Conservation (phyloP, 805 yeast species). For the Metschnikowia reukaufii region DNA sequence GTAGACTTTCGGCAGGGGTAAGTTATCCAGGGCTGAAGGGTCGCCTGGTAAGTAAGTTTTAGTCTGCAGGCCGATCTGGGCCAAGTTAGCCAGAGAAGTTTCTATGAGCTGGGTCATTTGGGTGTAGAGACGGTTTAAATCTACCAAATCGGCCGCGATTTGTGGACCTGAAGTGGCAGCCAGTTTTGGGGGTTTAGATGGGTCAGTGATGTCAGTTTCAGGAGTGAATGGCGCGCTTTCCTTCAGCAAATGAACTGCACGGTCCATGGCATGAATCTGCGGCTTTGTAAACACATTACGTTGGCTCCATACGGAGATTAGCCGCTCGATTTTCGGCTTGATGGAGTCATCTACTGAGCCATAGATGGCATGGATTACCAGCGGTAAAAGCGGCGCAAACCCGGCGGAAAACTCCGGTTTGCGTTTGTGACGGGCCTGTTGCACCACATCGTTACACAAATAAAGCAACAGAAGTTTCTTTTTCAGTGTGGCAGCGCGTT, state of each 20-base stretch:
- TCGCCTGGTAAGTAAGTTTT: conserved; percentile 36
- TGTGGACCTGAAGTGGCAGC: not conserved
- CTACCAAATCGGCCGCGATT: conserved; percentile 33
- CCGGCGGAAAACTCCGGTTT: conserved; percentile 57
- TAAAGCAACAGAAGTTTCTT: conserved; percentile 61
- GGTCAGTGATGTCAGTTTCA: not conserved
- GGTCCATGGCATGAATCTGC: conserved; percentile 30
- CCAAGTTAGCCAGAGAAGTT: conserved; percentile 27
- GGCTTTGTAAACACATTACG: conserved; percentile 42
- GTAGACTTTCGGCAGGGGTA: conserved; percentile 37
- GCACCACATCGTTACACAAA: conserved; percentile 78
- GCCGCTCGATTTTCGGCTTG: conserved; percentile 49
- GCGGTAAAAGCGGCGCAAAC: conserved; percentile 52
- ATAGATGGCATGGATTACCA: conserved; percentile 35
- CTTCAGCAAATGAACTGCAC: conserved; percentile 24
- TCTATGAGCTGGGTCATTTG: conserved; percentile 27
- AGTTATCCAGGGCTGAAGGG: conserved; percentile 34
- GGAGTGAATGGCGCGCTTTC: conserved; percentile 14
- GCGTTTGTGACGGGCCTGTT: conserved; percentile 66
- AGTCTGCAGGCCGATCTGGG: conserved; percentile 40
- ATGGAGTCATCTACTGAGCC: conserved; percentile 32
- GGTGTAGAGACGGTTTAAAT: conserved; percentile 31
- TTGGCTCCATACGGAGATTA: conserved; percentile 59
- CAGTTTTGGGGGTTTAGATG: not conserved
- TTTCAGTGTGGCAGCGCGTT: conserved; percentile 10